phyloP scores from a whole-genome alignment of 208 protist genomes.

The Trypanosoma platydactyli region DNA sequence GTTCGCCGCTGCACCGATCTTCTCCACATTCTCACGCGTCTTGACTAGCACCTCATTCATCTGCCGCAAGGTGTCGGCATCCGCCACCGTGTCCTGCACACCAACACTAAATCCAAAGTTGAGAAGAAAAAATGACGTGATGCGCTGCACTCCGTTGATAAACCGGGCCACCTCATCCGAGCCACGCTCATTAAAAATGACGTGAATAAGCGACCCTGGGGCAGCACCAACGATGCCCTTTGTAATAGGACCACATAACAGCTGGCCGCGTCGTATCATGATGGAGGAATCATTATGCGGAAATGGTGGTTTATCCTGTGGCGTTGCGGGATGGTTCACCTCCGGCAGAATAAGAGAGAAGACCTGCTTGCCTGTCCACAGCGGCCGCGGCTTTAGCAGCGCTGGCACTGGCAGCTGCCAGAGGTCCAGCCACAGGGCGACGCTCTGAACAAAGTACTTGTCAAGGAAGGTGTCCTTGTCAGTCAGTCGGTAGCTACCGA shows the following conservation, averaged over 20 bases:
- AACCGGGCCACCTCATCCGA: constrained; percentile 91
- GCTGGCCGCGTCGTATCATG: constrained; percentile 92
- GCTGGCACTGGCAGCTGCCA: constrained; percentile 97
- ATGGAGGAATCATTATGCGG: constrained; percentile 83
- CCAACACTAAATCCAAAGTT: constrained; percentile 97
- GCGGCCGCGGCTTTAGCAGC: constrained; percentile 95
- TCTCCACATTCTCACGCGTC: constrained; percentile 88
- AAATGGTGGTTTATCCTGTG: constrained; percentile 64
- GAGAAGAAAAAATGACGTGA: constrained; percentile 98
- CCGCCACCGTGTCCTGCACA: constrained; percentile 98
- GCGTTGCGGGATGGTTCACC: constrained; percentile 86
- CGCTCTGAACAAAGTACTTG: constrained; percentile 97
- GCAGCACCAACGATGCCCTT: constrained; percentile 91
- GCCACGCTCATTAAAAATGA: constrained; percentile 97
- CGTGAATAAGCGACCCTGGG: constrained; percentile 94
- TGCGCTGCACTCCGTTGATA: constrained; percentile 94
- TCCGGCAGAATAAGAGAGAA: constrained; percentile 97
- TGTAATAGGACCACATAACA: constrained; percentile 89
- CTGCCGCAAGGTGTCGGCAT: constrained; percentile 88
- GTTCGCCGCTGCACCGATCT: constrained; percentile 92
- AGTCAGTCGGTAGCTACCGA: constrained; percentile 95
- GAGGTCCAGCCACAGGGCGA: constrained; percentile 96
- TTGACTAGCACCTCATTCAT: constrained; percentile 92
- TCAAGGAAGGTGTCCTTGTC: constrained; percentile 96
- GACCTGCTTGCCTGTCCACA: constrained; percentile 99